Percentiles rank a stretch among this genome's conserved stretches.
These are phyloP conservation scores for Phycomyces blakesleeanus DNA, from an alignment of 192 early-diverging fungal species.

Conservation along the genomic window DNA sequence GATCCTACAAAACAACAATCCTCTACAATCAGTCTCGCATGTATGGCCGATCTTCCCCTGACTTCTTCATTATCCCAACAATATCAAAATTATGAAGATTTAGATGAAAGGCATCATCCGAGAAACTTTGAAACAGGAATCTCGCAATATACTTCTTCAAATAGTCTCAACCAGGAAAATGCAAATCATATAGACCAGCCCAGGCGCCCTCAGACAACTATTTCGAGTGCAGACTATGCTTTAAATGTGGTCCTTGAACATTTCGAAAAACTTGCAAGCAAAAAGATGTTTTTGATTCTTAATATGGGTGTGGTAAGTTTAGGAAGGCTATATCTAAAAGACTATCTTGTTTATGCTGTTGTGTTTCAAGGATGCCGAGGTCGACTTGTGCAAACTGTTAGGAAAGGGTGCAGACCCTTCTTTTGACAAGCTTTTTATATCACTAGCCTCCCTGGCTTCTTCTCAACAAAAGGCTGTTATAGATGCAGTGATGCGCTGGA, in stretches of 20 bases:
- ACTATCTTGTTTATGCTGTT: conserved; percentile 7
- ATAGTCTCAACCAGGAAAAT: neutral
- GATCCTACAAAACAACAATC: neutral
- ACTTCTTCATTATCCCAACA: neutral
- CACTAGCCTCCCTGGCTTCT: conserved; percentile 75
- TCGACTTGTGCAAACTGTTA: conserved; percentile 55
- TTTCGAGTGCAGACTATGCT: conserved; percentile 49
- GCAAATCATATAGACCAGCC: neutral
- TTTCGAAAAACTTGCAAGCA: conserved; percentile 56
- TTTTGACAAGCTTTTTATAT: conserved; percentile 79
- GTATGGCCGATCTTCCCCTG: neutral
- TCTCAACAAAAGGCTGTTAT: conserved; percentile 85
- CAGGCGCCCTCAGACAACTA: neutral
- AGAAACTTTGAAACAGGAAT: neutral
- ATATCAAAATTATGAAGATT: neutral
- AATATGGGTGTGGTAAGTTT: conserved; percentile 33
- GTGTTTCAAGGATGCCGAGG: conserved; percentile 58
- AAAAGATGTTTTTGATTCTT: conserved; percentile 48
- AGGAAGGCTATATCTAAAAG: neutral
- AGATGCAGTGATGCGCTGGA: conserved; percentile 74
- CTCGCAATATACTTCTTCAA: no score
- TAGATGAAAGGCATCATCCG: neutral
- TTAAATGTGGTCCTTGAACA: conserved; percentile 52
- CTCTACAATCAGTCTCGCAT: neutral
- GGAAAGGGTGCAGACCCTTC: conserved; percentile 64